These are phyloP conservation scores for Stemphylium lycopersici DNA, from an alignment of 2,329 filamentous ascomycete species.

Conservation along the genomic window DNA sequence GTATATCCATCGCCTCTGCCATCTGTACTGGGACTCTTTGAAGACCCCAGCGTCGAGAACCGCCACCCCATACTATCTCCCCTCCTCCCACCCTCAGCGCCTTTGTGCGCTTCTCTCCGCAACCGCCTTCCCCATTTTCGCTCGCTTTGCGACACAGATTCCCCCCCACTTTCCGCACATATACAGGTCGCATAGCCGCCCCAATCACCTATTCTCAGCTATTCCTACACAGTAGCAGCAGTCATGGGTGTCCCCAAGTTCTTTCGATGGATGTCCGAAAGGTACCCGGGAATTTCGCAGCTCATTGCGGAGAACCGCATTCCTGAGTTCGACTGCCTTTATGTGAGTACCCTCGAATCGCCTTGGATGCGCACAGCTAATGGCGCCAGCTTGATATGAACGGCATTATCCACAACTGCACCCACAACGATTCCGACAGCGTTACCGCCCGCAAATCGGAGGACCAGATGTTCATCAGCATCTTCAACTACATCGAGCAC, in stretches of 20 bases:
- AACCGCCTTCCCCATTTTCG: constrained; percentile 2
- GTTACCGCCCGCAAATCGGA: constrained; percentile 91
- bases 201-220: constrained; percentile 15
- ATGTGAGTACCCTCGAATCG: constrained; percentile 60
- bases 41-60: constrained; percentile 50
- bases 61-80: constrained; percentile 27
- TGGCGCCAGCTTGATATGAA: constrained; percentile 83
- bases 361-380: constrained; percentile 19
- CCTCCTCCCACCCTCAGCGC: constrained; percentile 28
- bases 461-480: constrained; percentile 99
- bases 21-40: constrained; percentile 38
- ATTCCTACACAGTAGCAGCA: constrained; percentile 28
- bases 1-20: constrained; percentile 25
- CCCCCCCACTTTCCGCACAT: not conserved
- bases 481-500: constrained; percentile 99
- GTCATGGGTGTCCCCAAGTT: constrained; percentile 83
- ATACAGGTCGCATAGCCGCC: constrained; percentile 5
- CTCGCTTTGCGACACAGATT: constrained; percentile 6
- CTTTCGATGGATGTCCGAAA: constrained; percentile 98
- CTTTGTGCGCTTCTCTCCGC: constrained; percentile 12
- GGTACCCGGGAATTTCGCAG: constrained; percentile 97
- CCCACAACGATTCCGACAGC: constrained; percentile 93
- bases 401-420: constrained; percentile 98
- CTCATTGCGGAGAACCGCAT: constrained; percentile 98
- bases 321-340: constrained; percentile 97